These are phyloP conservation scores for Talaromyces marneffei DNA, from an alignment of 2,329 filamentous ascomycete genomes.

Conservation along the genomic window DNA sequence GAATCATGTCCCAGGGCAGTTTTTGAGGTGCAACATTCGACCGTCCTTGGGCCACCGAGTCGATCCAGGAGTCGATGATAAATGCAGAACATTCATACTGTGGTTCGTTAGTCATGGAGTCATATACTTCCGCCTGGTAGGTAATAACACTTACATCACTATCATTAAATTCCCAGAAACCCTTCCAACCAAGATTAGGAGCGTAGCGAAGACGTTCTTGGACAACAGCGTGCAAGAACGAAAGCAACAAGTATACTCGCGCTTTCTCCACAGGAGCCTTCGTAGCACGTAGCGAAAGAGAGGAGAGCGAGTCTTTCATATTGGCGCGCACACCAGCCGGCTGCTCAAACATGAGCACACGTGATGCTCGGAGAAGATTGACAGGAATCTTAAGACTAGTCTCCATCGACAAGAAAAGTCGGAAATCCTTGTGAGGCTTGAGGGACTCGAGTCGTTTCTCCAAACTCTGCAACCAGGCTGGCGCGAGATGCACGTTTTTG, in stretches of 20 bases:
- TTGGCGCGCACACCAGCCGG: slow-evolving; percentile 94
- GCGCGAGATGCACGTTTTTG: slow-evolving; percentile 97
- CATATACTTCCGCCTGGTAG: background rate
- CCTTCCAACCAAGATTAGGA: slow-evolving; percentile 91
- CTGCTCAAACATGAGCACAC: slow-evolving; percentile 96
- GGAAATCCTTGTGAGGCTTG: slow-evolving; percentile 88
- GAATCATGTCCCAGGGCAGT: slow-evolving; percentile 94
- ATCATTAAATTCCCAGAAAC: slow-evolving; percentile 99
- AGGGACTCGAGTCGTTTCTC: slow-evolving; percentile 95
- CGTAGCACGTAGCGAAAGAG: slow-evolving; percentile 66
- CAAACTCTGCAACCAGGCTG: slow-evolving; percentile 91
- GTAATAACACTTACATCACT: slow-evolving; percentile 69
- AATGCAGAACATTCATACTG: slow-evolving; percentile 96
- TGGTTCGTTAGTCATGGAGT: slow-evolving; percentile 22
- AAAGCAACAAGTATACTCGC: slow-evolving; percentile 82
- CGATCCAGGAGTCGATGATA: slow-evolving; percentile 93
- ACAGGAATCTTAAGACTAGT: slow-evolving; percentile 94
- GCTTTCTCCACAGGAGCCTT: slow-evolving; percentile 87
- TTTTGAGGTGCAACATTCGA: slow-evolving; percentile 91
- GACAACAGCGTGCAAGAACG: slow-evolving; percentile 90
- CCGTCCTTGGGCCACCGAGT: slow-evolving; percentile 71
- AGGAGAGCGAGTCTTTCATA: slow-evolving; percentile 94
- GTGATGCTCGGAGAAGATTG: slow-evolving; percentile 85
- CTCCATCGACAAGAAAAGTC: slow-evolving; percentile 97
- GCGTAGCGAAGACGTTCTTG: slow-evolving; percentile 94